A percentile compares a stretch with the other conserved stretches of the same genome.
phyloP scores from a whole-genome alignment of 2,329 filamentous ascomycete species.

The Xylariaceae sp. region DNA sequence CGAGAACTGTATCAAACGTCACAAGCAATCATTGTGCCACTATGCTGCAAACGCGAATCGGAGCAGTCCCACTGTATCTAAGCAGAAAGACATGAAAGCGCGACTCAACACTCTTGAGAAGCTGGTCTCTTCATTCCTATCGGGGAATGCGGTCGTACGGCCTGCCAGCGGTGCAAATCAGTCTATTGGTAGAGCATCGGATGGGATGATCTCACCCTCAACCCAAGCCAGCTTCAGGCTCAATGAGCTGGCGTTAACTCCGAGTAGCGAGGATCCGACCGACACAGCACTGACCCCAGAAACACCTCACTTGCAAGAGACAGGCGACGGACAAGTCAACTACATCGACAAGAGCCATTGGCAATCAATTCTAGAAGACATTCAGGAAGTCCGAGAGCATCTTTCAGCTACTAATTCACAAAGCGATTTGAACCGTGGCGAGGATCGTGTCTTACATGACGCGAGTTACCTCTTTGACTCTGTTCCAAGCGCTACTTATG shows the following conservation, averaged over 20 bases:
- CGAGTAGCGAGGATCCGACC: not conserved
- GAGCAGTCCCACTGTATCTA: slow-evolving; percentile 1
- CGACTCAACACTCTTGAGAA: slow-evolving; percentile 31
- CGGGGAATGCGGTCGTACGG: slow-evolving; percentile 3
- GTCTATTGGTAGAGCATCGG: too few species aligned
- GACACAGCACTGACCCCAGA: slow-evolving; percentile 13
- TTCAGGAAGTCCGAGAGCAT: slow-evolving; percentile 33
- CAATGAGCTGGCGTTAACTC: not conserved
- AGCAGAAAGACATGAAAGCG: slow-evolving; percentile 15
- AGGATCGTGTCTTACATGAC: slow-evolving; percentile 5
- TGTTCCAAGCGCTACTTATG: slow-evolving; percentile 2
- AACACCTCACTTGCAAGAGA: slow-evolving; percentile 13
- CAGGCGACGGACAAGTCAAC: slow-evolving; percentile 18
- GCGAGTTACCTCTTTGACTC: slow-evolving; percentile 8
- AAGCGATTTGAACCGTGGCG: not conserved
- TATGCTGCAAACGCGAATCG: slow-evolving; percentile 33
- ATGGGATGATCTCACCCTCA: not conserved
- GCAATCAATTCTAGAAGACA: slow-evolving; percentile 36
- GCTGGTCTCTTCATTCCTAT: slow-evolving; percentile 23
- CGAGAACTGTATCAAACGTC: slow-evolving; percentile 28
- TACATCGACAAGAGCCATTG: slow-evolving; percentile 36
- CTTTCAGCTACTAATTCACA: slow-evolving; percentile 16
- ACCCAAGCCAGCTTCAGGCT: not conserved
- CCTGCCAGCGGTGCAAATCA: too few species aligned
- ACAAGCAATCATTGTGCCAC: slow-evolving; percentile 24